Evolutionary conservation across 371 early-diverging fungal genomes (phyloP).

Genomic region (Blastocladiella emersonii): DNA sequence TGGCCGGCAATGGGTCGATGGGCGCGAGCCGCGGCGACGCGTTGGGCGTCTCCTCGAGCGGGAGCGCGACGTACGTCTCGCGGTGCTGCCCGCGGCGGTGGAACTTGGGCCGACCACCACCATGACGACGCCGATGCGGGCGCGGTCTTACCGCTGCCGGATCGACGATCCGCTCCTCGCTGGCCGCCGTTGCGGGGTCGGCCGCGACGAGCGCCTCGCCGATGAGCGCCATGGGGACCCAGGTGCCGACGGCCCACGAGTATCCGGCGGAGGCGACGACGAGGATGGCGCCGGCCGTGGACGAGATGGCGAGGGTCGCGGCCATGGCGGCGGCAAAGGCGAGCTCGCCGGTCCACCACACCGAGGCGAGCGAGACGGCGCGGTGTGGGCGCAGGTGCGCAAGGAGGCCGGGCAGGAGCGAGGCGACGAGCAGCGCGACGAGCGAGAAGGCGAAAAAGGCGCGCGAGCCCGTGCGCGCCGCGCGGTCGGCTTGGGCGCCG

Average conservation of each 20-base stretch:
- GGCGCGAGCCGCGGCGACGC: too few species aligned
- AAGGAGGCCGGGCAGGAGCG: too few species aligned
- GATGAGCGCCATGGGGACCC: constrained; percentile 84
- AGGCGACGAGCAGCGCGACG: constrained; percentile 52
- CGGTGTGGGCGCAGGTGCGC: too few species aligned
- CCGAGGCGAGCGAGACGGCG: constrained; percentile 12
- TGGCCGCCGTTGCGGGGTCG: too few species aligned
- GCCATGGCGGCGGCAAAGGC: constrained; percentile 55
- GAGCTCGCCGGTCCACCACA: constrained; percentile 53
- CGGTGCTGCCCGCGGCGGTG: too few species aligned
- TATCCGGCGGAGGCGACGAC: constrained; percentile 63
- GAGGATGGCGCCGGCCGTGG: constrained; percentile 35
- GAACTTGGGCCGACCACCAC: too few species aligned
- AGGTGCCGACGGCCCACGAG: constrained; percentile 76
- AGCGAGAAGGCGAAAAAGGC: constrained; percentile 67
- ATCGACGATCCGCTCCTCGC: too few species aligned
- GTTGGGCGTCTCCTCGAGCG: too few species aligned
- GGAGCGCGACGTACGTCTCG: too few species aligned
- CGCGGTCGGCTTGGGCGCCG: constrained; percentile 30
- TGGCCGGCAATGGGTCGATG: too few species aligned
- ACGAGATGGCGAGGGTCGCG: constrained; percentile 38
- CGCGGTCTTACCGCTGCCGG: too few species aligned
- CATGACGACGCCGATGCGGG: too few species aligned
- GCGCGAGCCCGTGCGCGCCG: constrained; percentile 69
- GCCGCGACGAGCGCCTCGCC: constrained; percentile 83